These are phyloP conservation scores for Tetradesmus lagerheimii DNA, from an alignment of 139 green algal species.

Conservation along the genomic window DNA sequence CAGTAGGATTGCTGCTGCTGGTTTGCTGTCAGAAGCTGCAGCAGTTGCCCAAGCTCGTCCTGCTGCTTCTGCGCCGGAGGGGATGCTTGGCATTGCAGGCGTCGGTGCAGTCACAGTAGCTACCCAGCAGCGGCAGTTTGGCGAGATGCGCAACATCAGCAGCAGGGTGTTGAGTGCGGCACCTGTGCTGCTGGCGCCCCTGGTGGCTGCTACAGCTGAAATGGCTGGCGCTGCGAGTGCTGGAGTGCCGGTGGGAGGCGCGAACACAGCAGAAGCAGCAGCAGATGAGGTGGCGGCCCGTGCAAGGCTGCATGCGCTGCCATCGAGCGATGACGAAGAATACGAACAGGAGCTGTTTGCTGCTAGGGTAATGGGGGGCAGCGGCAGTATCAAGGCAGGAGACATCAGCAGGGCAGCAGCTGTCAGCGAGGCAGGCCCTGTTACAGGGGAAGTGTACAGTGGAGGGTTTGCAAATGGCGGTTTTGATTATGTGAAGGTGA, in stretches of 20 bases:
- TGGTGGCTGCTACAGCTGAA: not conserved
- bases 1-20: not conserved
- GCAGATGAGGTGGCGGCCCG: not conserved
- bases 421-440: not conserved
- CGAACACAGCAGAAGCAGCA: not conserved
- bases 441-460: not conserved
- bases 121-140: not conserved
- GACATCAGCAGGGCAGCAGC: not conserved
- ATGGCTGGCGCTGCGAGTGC: not conserved
- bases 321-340: not conserved
- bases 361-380: not conserved
- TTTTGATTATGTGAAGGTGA: not conserved
- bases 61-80: not conserved
- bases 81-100: not conserved
- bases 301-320: not conserved
- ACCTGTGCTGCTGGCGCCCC: not conserved
- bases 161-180: not conserved
- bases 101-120: not conserved
- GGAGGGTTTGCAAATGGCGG: not conserved
- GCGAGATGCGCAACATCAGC: not conserved
- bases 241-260: not conserved
- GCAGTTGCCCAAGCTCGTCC: not conserved
- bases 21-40: not conserved
- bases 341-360: not conserved
- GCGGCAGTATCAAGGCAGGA: constrained; percentile 19